Conservation (phyloP, 352 stramenopile genomes). For the Globisporangium radiosum region DNA sequence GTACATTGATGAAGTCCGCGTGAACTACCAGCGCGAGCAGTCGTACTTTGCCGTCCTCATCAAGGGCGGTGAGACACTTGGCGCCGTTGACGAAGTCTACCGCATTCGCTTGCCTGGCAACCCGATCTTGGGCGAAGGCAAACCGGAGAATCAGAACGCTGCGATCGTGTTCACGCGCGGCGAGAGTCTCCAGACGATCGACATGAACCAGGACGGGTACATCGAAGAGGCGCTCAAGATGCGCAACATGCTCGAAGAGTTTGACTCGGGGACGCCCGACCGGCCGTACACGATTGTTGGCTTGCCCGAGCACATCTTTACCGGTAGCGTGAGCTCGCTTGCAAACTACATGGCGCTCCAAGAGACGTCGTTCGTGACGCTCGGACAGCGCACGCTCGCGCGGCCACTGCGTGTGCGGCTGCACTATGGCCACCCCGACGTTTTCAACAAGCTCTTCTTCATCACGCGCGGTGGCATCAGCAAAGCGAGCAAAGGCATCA, state of each 20-base stretch:
- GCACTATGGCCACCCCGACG: conserved; percentile 98
- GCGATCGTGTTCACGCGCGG: conserved; percentile 98
- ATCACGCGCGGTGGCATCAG: conserved; percentile 98
- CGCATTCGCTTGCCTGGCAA: conserved; percentile 97
- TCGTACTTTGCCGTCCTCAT: conserved; percentile 97
- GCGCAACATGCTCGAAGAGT: conserved; percentile 98
- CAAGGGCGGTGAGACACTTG: conserved; percentile 83
- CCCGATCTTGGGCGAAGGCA: conserved; percentile 97
- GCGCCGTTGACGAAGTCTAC: conserved; percentile 91
- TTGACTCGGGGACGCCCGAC: conserved; percentile 75
- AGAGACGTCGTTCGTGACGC: conserved; percentile 98
- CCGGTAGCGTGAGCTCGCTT: conserved; percentile 96
- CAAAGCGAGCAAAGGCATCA: conserved; percentile 99
- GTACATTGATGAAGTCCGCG: conserved; percentile 97
- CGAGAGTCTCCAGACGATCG: conserved; percentile 98
- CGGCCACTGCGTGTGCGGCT: conserved; percentile 94
- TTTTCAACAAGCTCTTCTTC: conserved; percentile 99
- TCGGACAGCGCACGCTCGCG: conserved; percentile 96
- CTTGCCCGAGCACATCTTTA: conserved; percentile 99
- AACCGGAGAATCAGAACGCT: conserved; percentile 99
- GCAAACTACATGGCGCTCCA: conserved; percentile 99
- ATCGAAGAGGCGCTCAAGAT: conserved; percentile 99
- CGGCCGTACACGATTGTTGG: conserved; percentile 94
- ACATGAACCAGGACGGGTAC: conserved; percentile 99
- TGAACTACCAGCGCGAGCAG: conserved; percentile 93